Evolutionary conservation across 164 flowering plant species (phyloP).

Genomic region (Chimonanthus praecox): DNA sequence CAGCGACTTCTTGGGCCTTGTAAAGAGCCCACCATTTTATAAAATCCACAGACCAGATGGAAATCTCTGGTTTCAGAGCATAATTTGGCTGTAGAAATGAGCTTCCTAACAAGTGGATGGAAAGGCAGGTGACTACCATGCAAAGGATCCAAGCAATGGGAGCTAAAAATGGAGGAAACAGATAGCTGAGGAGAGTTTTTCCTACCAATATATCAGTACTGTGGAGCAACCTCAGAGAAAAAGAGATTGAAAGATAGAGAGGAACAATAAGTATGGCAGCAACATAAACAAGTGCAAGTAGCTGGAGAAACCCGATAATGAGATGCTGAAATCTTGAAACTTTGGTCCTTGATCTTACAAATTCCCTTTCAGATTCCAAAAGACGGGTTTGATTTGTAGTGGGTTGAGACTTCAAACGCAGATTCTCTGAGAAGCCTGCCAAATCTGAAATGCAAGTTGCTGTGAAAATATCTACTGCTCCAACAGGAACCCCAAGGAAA

Average conservation of each 20-base stretch:
- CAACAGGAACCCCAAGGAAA: slow-evolving; percentile 71
- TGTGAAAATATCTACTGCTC: slow-evolving; percentile 81
- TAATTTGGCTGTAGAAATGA: slow-evolving; percentile 66
- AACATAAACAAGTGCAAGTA: slow-evolving; percentile 42
- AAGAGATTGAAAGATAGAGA: slow-evolving; percentile 43
- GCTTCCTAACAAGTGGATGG: slow-evolving; percentile 58
- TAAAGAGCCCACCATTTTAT: slow-evolving; percentile 81
- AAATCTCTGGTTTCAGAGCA: slow-evolving; percentile 43
- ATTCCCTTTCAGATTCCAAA: slow-evolving; percentile 22
- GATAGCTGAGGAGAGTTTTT: slow-evolving; percentile 23
- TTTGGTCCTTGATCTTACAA: slow-evolving; percentile 17
- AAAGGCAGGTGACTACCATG: slow-evolving; percentile 49
- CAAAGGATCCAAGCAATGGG: slow-evolving; percentile 67
- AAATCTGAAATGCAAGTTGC: slow-evolving; percentile 71
- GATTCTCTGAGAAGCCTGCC: slow-evolving; percentile 60
- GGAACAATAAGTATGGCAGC: slow-evolving; percentile 50
- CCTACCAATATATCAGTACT: background rate
- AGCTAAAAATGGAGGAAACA: slow-evolving; percentile 36
- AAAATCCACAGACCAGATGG: slow-evolving; percentile 61
- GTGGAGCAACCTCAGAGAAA: slow-evolving; percentile 26
- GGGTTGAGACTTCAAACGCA: slow-evolving; percentile 35
- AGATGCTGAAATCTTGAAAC: slow-evolving; percentile 27
- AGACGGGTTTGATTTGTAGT: slow-evolving; percentile 12
- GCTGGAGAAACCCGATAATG: slow-evolving; percentile 36
- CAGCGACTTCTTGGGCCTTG: slow-evolving; percentile 58